phyloP scores from a whole-genome alignment of 306 rosid species.

The Fragaria ananassa region DNA sequence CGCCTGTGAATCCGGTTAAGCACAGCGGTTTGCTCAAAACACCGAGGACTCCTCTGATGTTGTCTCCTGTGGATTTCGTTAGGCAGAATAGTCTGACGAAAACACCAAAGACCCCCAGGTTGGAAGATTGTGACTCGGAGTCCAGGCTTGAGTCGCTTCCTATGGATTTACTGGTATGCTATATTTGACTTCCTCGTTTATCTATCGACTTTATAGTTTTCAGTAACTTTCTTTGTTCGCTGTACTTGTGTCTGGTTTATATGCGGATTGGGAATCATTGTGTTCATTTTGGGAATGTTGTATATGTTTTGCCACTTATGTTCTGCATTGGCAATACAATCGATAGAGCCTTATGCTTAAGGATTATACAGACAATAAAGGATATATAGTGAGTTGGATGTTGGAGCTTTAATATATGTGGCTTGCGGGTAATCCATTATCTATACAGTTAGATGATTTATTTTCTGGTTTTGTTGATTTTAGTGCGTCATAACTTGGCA shows the following conservation, averaged over 20 bases:
- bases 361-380: too few relatives aligned
- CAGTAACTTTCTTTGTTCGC: neutral
- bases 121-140: constrained; percentile 51
- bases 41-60: constrained; percentile 63
- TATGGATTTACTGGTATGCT: constrained; percentile 72
- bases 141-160: constrained; percentile 85
- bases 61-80: constrained; percentile 70
- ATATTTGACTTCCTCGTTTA: neutral
- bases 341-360: neutral
- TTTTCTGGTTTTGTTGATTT: neutral
- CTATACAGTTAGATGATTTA: neutral
- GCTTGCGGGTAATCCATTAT: neutral
- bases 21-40: neutral
- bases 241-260: neutral
- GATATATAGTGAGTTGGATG: neutral
- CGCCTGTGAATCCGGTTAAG: constrained; percentile 28
- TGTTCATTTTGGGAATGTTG: constrained; percentile 2
- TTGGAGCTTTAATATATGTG: neutral
- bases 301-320: neutral
- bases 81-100: constrained; percentile 43
- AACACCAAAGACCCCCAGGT: constrained; percentile 65
- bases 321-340: neutral
- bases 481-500: neutral
- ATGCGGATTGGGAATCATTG: neutral
- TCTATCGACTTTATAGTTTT: neutral